These are phyloP conservation scores for Mycena leptocephala DNA, from an alignment of 768 basidiomycete genomes.

Conservation along the genomic window DNA sequence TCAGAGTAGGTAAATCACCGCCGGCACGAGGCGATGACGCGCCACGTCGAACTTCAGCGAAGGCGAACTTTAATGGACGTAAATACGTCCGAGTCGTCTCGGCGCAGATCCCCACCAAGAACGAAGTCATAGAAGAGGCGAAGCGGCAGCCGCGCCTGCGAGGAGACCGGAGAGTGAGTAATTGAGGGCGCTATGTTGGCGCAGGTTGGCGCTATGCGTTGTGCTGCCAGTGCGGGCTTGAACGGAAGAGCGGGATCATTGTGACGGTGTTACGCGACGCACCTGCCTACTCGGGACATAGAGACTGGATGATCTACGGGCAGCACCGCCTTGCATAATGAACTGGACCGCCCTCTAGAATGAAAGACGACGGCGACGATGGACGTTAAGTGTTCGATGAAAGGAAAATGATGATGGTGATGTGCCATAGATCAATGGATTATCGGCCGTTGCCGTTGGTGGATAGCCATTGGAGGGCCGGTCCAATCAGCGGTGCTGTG, in stretches of 20 bases:
- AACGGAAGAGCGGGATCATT: not conserved
- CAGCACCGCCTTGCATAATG: constrained; percentile 8
- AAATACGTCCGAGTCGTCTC: not conserved
- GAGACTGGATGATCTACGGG: not conserved
- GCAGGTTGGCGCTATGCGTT: too few species aligned
- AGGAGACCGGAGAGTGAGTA: too few species aligned
- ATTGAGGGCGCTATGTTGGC: too few species aligned
- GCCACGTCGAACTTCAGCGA: not conserved
- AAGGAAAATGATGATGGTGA: not conserved
- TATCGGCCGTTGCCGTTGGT: not conserved
- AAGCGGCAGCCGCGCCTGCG: too few species aligned
- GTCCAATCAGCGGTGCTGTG: constrained; percentile 7
- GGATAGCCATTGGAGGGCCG: not conserved
- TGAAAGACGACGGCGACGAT: not conserved
- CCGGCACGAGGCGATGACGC: not conserved
- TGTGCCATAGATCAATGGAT: not conserved
- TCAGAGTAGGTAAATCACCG: not conserved
- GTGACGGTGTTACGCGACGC: not conserved
- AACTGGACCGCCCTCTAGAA: not conserved
- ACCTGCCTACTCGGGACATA: not conserved
- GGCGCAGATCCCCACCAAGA: not conserved
- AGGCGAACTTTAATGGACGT: not conserved
- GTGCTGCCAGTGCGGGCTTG: not conserved
- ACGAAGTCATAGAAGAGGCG: not conserved
- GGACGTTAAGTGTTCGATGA: not conserved